These are phyloP conservation scores for Citrus mangshanensis DNA, from an alignment of 345 rosid species.

Conservation along the genomic window DNA sequence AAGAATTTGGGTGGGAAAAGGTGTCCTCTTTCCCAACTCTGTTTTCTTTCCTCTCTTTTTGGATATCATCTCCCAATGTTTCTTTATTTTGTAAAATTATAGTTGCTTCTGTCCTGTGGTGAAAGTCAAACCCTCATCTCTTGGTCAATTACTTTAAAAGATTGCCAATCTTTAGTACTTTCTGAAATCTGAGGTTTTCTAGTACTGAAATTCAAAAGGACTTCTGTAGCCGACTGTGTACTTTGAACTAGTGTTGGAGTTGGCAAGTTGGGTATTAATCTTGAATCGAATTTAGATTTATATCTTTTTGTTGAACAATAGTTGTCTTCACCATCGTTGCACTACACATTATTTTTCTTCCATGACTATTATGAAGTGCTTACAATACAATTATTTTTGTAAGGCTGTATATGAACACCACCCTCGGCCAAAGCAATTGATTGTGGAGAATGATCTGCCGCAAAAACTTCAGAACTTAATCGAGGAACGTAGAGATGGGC, in stretches of 20 bases:
- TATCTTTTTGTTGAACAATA: not conserved
- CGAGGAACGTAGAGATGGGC: conserved; percentile 97
- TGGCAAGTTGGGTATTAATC: not conserved
- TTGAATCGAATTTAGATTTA: not conserved
- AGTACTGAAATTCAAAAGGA: not conserved
- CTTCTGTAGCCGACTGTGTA: not conserved
- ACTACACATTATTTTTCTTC: not conserved
- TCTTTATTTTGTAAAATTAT: too few relatives aligned
- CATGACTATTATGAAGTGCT: not conserved
- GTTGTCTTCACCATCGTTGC: not conserved
- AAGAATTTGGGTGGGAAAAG: not conserved
- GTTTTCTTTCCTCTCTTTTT: too few relatives aligned
- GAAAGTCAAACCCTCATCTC: not conserved
- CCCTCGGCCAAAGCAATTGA: conserved; percentile 93
- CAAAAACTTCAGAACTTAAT: conserved; percentile 80
- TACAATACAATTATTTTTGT: not conserved
- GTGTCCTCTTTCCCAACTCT: not conserved
- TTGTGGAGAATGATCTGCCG: conserved; percentile 92
- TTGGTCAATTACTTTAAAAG: not conserved
- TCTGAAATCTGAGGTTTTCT: not conserved
- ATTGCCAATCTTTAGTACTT: not conserved
- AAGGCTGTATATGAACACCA: conserved; percentile 99
- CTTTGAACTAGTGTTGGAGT: not conserved
- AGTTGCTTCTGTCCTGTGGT: too few relatives aligned
- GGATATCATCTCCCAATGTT: too few relatives aligned